Conservation (phyloP, 2,329 filamentous ascomycete species). For the Myriosclerotinia curreyana region DNA sequence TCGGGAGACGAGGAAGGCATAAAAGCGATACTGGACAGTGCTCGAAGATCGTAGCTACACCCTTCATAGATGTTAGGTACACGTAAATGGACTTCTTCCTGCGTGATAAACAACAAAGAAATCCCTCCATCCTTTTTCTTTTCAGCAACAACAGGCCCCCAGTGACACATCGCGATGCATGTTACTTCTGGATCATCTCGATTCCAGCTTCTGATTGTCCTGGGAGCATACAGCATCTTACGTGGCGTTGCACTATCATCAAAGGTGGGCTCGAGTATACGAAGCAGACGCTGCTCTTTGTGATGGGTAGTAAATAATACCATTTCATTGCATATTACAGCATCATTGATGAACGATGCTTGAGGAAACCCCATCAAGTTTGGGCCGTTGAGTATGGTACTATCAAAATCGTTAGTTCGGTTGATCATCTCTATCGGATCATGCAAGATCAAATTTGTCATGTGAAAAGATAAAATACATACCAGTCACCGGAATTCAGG, state of each 20-base stretch:
- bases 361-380: slow-evolving; percentile 16
- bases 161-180: slow-evolving; percentile 3
- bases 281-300: slow-evolving; percentile 18
- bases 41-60: slow-evolving; percentile 23
- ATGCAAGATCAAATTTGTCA: neutral
- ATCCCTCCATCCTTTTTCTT: neutral
- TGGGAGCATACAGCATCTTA: neutral
- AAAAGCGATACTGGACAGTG: slow-evolving; percentile 34
- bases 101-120: neutral
- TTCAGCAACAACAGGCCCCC: neutral
- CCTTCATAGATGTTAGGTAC: slow-evolving; percentile 5
- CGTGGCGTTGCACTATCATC: neutral
- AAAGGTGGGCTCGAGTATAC: neutral
- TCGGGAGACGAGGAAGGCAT: slow-evolving; percentile 6
- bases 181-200: slow-evolving; percentile 4
- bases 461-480: slow-evolving; percentile 21
- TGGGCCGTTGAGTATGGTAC: neutral
- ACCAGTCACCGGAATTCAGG: slow-evolving; percentile 26
- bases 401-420: neutral
- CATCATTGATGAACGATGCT: slow-evolving; percentile 29
- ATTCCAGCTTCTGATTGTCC: slow-evolving; percentile 4
- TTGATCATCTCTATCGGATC: neutral
- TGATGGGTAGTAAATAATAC: slow-evolving; percentile 33
- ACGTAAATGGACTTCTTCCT: neutral
- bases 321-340: slow-evolving; percentile 29